Evolutionary conservation across 306 rosid species (phyloP), one percentile per base, ranked within the genome.

Genomic region (Mimosa bimucronata): DNA sequence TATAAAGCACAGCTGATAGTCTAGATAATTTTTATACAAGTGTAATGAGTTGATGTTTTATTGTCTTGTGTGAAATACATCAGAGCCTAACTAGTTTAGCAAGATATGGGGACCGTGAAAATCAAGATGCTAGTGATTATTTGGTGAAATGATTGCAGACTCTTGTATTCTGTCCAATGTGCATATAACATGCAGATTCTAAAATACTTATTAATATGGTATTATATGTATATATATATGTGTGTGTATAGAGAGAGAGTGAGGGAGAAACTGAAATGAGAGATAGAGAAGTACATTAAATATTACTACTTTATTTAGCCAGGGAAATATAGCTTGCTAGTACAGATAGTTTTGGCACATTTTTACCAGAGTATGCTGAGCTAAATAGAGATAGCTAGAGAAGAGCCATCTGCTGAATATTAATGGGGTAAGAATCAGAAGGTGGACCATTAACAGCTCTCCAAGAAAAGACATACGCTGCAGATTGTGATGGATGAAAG

Each of bases 401-500:
- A 37, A 66, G 88, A 53, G 93, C 83, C 92, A 94, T 57, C 83
- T 92, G 97, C 53, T 77, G 83, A 25, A 94, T 10, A 84, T 94
- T 94, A 81, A 94, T 79, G 7, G 98, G 98, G 60, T 91, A 87
- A 34, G 62, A 13, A 64, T 92, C 94, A 41, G 31, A 29, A 8
- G 85, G 84, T 0, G 94, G 86, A 5, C 98, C 98, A 68, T 83
- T 53, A 30, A 83, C 88, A 71, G 85, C 90, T 66, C 95, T 85
- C 88, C 89, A 84, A 37, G 97, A 90, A 69, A 87, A 83, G 31
- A 90, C 71, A 77, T 90, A 88, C 6, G 70, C 70, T 19, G 97
- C 92, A 13, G 91, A 85, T 75, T 88, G 90, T 0, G 95, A 81
- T 12, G 97, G 98, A 75, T 94, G 97, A 41, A 83, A 91, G 18